phyloP scores from a whole-genome alignment of 192 early-diverging fungal species.

The Coemansia sp. region DNA sequence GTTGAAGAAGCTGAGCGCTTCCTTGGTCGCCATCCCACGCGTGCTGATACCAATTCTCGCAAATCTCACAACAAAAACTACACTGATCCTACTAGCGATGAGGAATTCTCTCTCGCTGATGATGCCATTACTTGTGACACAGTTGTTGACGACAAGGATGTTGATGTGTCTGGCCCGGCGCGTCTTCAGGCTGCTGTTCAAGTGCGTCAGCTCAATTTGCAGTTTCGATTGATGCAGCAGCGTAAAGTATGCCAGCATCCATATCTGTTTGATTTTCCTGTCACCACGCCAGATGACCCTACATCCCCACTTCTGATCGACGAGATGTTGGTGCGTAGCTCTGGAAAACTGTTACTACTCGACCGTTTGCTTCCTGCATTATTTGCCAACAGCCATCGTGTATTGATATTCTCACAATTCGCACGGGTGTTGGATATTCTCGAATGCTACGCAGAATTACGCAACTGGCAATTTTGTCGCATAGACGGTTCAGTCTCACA shows the following conservation, averaged over 20 bases:
- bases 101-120: too few relatives aligned
- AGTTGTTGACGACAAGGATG: slow-evolving; percentile 23
- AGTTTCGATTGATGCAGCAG: slow-evolving; percentile 83
- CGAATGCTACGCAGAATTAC: slow-evolving; percentile 84
- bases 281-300: slow-evolving; percentile 55
- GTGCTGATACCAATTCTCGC: background rate
- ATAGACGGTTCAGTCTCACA: slow-evolving; percentile 86
- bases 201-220: slow-evolving; percentile 72
- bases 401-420: slow-evolving; percentile 94
- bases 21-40: slow-evolving; percentile 7
- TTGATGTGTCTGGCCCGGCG: slow-evolving; percentile 22
- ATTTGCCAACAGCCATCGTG: slow-evolving; percentile 82
- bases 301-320: slow-evolving; percentile 59
- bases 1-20: slow-evolving; percentile 17
- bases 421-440: slow-evolving; percentile 86
- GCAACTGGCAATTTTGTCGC: slow-evolving; percentile 79
- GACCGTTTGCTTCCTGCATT: slow-evolving; percentile 78
- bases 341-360: slow-evolving; percentile 88
- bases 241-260: slow-evolving; percentile 97
- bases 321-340: slow-evolving; percentile 63
- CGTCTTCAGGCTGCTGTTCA: slow-evolving; percentile 23
- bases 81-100: too few relatives aligned
- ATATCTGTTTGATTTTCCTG: slow-evolving; percentile 82
- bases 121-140: too few relatives aligned
- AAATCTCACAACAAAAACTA: too few relatives aligned